These are phyloP conservation scores for Psilocybe azurescens DNA, from an alignment of 768 basidiomycete genomes.

Conservation along the genomic window DNA sequence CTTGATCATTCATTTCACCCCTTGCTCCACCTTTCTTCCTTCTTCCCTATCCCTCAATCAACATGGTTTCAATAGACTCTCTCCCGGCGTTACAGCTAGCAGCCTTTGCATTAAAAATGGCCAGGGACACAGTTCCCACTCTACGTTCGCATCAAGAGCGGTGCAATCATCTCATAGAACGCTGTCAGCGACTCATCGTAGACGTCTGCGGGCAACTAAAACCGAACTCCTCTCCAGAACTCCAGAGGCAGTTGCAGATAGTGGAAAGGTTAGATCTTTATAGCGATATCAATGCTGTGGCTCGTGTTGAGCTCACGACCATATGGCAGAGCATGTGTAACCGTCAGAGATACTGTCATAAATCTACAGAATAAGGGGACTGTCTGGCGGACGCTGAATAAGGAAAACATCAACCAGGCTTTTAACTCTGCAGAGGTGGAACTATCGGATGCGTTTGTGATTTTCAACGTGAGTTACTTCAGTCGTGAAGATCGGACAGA, in stretches of 20 bases:
- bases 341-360: conserved; percentile 10
- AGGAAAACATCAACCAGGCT: conserved; percentile 8
- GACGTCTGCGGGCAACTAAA: conserved; percentile 9
- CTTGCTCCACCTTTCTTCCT: neutral
- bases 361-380: conserved; percentile 5
- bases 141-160: conserved; percentile 9
- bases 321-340: conserved; percentile 5
- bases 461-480: conserved; percentile 9
- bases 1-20: neutral
- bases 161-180: conserved; percentile 8
- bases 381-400: conserved; percentile 4
- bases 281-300: neutral
- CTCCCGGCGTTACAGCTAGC: conserved; percentile 11
- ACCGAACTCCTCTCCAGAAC: neutral
- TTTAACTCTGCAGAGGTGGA: conserved; percentile 5
- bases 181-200: conserved; percentile 8
- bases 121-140: conserved; percentile 9
- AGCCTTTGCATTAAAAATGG: conserved; percentile 11
- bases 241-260: conserved; percentile 2
- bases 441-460: conserved; percentile 9
- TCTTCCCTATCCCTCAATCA: neutral
- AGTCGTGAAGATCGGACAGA: neutral
- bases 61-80: conserved; percentile 7
- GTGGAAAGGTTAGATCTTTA: conserved; percentile 4
- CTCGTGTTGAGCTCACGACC: neutral